These are phyloP conservation scores for Marasmius sp. DNA, from an alignment of 1,284 basidiomycete species.

Conservation along the genomic window DNA sequence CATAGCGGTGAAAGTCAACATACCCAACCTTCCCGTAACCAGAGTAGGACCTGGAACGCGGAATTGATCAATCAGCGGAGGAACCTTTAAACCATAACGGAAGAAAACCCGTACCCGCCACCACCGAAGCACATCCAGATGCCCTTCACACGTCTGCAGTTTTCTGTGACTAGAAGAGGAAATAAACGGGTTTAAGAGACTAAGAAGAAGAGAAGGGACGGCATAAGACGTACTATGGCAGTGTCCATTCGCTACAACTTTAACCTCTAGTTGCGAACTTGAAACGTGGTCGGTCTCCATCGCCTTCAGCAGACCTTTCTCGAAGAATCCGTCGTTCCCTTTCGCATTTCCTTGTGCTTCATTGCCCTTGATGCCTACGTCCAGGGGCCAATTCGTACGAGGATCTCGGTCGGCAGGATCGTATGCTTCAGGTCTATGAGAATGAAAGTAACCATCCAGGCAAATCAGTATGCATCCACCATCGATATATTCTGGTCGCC, in stretches of 20 bases:
- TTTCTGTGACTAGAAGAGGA: slow-evolving; percentile 67
- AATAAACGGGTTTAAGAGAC: slow-evolving; percentile 10
- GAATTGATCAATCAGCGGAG: slow-evolving; percentile 3
- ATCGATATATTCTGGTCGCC: slow-evolving; percentile 11
- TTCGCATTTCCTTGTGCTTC: slow-evolving; percentile 68
- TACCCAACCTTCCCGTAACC: slow-evolving; percentile 81
- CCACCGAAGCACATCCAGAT: slow-evolving; percentile 97
- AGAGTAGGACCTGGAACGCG: slow-evolving; percentile 66
- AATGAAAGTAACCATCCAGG: slow-evolving; percentile 1
- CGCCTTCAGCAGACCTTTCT: slow-evolving; percentile 72
- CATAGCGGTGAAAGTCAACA: slow-evolving; percentile 14
- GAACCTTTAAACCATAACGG: not conserved
- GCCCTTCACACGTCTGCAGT: slow-evolving; percentile 81
- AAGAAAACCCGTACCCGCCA: slow-evolving; percentile 60
- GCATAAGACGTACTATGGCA: slow-evolving; percentile 61
- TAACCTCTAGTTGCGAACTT: slow-evolving; percentile 63
- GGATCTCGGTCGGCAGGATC: slow-evolving; percentile 57
- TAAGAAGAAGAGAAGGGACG: not conserved
- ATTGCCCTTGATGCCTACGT: slow-evolving; percentile 62
- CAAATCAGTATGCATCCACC: not conserved
- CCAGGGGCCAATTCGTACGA: slow-evolving; percentile 55
- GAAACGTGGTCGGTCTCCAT: slow-evolving; percentile 58
- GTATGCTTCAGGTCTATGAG: slow-evolving; percentile 60
- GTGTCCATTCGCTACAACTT: slow-evolving; percentile 86
- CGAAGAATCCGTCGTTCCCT: slow-evolving; percentile 78